Evolutionary conservation across 257 asterid genomes (phyloP), one percentile per base, ranked within the genome.

Genomic region (Solanum medicagineum): DNA sequence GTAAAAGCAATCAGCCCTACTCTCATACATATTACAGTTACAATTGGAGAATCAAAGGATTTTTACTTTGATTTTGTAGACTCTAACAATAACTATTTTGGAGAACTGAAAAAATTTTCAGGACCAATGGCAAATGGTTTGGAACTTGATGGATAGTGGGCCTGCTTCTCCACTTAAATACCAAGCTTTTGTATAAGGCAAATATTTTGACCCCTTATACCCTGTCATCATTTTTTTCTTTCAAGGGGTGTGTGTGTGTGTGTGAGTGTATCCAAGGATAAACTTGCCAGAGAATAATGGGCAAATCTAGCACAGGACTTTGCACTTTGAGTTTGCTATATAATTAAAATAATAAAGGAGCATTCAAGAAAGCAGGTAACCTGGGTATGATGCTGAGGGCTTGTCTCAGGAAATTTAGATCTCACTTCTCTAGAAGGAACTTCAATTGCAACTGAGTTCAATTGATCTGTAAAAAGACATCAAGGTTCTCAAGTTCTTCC

Each of bases 321-420:
- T 51, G 29, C 26, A 54, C 45, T 53, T 53, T 53, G 47, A 77
- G 49, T 79, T 40, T 65, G 85, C 56, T 60, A 65, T 26, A 65
- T 65, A 84, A 40, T 24, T 74, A 85, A 68, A 13, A 63, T 45
- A 84, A 68, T 19, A 84, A 75, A 86, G 86, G 90, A 68, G 22
- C 56, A 75, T 74, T 26, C 17, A 86, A 56, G 80, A 66, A 82
- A 83, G 84, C 81, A 86, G 88, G 84, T 66, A 81, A 95, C 99
- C 99, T 90, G 79, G 40, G 85, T 81, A 71, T 86, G 88, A 87
- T 87, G 88, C 83, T 84, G 88, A 80, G 90, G 88, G 84, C 53
- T 73, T 45, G 57, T 80, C 69, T 90, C 89, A 42, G 10, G 83
- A 29, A 73, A 62, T 82, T 80, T 85, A 79, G 92, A 84, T 74